phyloP scores from a whole-genome alignment of 2,329 filamentous ascomycete species.

The Ophiostoma ulmi region DNA sequence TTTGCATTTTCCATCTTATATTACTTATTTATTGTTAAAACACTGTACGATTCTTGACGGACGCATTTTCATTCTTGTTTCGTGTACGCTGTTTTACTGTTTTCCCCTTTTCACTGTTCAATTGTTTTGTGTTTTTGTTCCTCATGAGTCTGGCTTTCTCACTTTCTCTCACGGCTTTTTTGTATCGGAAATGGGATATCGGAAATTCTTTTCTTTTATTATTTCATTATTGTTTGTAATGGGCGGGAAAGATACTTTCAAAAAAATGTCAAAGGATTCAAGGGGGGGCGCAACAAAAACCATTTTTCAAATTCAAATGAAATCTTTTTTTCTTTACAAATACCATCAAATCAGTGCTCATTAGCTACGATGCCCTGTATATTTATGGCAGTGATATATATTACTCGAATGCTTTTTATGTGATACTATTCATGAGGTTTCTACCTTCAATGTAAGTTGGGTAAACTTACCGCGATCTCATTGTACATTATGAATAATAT shows the following conservation, averaged over 20 bases:
- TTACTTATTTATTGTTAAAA: background rate
- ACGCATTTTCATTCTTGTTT: slow-evolving; percentile 8
- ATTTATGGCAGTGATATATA: too few relatives aligned
- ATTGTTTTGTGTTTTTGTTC: background rate
- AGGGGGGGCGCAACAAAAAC: background rate
- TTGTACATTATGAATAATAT: too few relatives aligned
- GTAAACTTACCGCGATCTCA: too few relatives aligned
- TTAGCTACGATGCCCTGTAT: too few relatives aligned
- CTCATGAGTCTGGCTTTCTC: slow-evolving; percentile 1
- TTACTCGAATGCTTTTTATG: too few relatives aligned
- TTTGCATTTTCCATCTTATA: background rate
- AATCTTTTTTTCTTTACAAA: background rate
- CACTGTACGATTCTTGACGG: slow-evolving; percentile 6
- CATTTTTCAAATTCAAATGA: background rate
- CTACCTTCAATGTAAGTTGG: too few relatives aligned
- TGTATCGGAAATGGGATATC: slow-evolving; percentile 19
- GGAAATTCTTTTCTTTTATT: background rate
- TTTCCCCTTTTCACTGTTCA: background rate
- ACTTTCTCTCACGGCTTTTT: slow-evolving; percentile 4
- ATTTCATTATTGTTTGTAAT: slow-evolving; percentile 5
- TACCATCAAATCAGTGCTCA: too few relatives aligned
- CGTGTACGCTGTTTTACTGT: background rate
- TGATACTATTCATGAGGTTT: too few relatives aligned
- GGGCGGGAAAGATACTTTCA: slow-evolving; percentile 13
- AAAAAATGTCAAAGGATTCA: slow-evolving; percentile 10